Evolutionary conservation across 2,329 filamentous ascomycete genomes (phyloP).

Genomic region (Colletotrichum caudatum): DNA sequence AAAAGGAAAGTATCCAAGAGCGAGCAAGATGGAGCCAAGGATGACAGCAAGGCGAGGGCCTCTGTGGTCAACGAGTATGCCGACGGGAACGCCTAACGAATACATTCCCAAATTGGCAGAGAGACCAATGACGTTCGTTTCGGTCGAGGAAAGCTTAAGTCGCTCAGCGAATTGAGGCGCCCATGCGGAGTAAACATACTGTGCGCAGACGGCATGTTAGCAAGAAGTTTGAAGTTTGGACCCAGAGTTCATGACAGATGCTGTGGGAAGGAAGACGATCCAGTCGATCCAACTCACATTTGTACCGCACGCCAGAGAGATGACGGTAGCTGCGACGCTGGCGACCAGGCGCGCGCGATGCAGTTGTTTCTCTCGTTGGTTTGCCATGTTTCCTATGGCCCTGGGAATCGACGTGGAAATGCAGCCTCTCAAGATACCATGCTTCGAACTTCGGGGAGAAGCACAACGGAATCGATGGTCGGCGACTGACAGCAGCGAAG

Average conservation of each 20-base stretch:
- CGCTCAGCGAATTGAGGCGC: slow-evolving; percentile 92
- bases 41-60: slow-evolving; percentile 85
- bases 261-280: neutral
- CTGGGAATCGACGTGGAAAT: neutral
- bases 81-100: slow-evolving; percentile 86
- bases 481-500: neutral
- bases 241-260: neutral
- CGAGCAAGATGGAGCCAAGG: slow-evolving; percentile 78
- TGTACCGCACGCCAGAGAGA: slow-evolving; percentile 90
- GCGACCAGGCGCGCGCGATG: slow-evolving; percentile 80
- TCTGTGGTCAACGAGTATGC: slow-evolving; percentile 85
- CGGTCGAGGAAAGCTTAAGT: slow-evolving; percentile 88
- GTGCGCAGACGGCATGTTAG: slow-evolving; percentile 34
- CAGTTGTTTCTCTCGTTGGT: slow-evolving; percentile 58
- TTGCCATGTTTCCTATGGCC: slow-evolving; percentile 28
- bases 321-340: slow-evolving; percentile 84
- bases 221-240: neutral
- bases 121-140: slow-evolving; percentile 91
- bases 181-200: slow-evolving; percentile 99
- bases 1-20: slow-evolving; percentile 86
- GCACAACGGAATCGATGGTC: neutral
- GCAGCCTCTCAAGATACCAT: slow-evolving; percentile 26
- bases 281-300: slow-evolving; percentile 71
- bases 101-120: slow-evolving; percentile 95
- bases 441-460: slow-evolving; percentile 10